Percentiles rank a stretch among this genome's conserved stretches.
Evolutionary conservation across 2,329 filamentous ascomycete genomes (phyloP).

Genomic region (Teratosphaeria gauchensis): DNA sequence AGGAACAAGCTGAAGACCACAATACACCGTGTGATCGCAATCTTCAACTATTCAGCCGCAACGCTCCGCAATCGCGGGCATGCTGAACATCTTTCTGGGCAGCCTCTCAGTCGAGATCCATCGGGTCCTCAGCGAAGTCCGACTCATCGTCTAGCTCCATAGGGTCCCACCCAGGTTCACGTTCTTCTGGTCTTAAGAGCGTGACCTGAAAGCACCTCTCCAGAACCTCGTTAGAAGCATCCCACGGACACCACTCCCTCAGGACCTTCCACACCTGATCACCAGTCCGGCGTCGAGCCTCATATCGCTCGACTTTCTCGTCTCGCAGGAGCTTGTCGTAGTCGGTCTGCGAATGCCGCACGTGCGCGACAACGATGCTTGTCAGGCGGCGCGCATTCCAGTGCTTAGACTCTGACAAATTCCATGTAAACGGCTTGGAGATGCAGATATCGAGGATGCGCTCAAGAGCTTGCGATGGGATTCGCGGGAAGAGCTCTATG

Average conservation of each 20-base stretch:
- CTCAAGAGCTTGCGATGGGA: conserved; percentile 15
- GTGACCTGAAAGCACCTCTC: conserved; percentile 20
- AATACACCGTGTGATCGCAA: background rate
- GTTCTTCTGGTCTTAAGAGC: conserved; percentile 19
- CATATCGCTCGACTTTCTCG: conserved; percentile 17
- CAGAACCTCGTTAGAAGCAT: conserved; percentile 20
- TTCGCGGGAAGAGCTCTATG: conserved; percentile 21
- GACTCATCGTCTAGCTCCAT: conserved; percentile 21
- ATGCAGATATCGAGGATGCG: conserved; percentile 21
- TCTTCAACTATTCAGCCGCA: background rate
- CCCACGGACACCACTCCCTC: conserved; percentile 25
- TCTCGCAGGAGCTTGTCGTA: conserved; percentile 47
- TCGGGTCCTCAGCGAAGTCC: conserved; percentile 15
- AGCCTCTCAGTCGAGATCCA: conserved; percentile 18
- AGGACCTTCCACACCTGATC: conserved; percentile 19
- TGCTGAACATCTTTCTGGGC: background rate
- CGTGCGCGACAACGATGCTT: conserved; percentile 47
- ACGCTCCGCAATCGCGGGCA: background rate
- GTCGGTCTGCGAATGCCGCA: conserved; percentile 51
- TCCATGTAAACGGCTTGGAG: conserved; percentile 20
- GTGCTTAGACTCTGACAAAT: conserved; percentile 18
- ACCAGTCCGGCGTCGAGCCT: conserved; percentile 16
- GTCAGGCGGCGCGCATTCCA: conserved; percentile 20
- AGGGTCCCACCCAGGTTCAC: conserved; percentile 18
- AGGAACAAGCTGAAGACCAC: background rate